Evolutionary conservation across 1,284 basidiomycete species (phyloP), one percentile per base, ranked within the genome.

Genomic region (Marasmius sp.): DNA sequence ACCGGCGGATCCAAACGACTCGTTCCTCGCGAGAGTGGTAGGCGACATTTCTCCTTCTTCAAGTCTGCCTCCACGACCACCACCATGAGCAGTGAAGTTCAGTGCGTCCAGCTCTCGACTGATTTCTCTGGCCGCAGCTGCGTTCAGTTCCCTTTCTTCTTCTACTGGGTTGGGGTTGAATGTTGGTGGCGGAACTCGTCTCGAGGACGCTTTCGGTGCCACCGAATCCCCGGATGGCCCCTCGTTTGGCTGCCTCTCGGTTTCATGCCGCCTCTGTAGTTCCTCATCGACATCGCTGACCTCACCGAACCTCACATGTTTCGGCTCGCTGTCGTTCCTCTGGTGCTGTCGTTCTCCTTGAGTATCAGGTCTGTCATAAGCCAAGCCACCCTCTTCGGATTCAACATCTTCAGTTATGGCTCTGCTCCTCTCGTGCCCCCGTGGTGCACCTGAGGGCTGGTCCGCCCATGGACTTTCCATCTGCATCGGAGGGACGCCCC

Each of bases 101-200:
- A 89, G 70, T 6, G 81, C 76, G 61, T 88, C 86, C 60, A 91
- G 68, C 68, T 90, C 89, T 10, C 83, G 80, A 9, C 82, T 81
- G 2, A 92, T 79, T 70, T 89, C 87, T 16, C 85, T 80, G 3
- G 88, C 88, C 20, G 86, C 89, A 9, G 88, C 88, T 2, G 82
- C 84, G 66, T 87, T 85, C 34, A 83, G 76, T 7, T 78, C 77
- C 1, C 71, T 72, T 56, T 82, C 81, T 20, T 80, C 78, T 22
- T 77, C 76, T 54, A 73, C 72, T 41, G 72, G 67, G 37, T 69
- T 66, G n/a, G 72, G 67, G 37, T 69, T 66, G n/a, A 72, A 62
- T n/a, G 69, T 61, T n/a, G 78, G 79, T 61, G 78, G 73, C 59
- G 74, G 73, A 12, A 77, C 66, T 12, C 73, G 74, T 49, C 65